Base-by-base conservation (phyloP, 352 stramenopile species). In the Globisporangium apiculatum region DNA sequence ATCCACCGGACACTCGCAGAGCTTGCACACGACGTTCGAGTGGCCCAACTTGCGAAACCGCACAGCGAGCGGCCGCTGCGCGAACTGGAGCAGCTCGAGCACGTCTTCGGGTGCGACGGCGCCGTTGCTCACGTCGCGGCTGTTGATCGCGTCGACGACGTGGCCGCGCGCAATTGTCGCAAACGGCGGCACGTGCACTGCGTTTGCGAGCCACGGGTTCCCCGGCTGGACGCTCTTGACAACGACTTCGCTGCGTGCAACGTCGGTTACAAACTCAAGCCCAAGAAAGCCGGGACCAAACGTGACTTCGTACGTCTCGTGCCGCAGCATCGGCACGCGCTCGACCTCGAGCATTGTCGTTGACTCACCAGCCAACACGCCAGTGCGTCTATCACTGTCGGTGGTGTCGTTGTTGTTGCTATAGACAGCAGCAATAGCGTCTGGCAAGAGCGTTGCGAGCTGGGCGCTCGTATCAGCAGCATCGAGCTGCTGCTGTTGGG, bases 1-100 rank as follows among this genome's bases (percentile, higher is more conserved):
- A 24, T 93, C 79, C 15, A 94, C 74, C 57, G 76, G 78, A 40
- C 69, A 83, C 61, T 94, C 85, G 47, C 85, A 94, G 11, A 94
- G 69, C 56, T 91, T 91, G 60, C 85, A 94, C 35, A 94, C 72
- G 8, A 89, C 77, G 43, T 68, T 65, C 1, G 67, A 71, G 40
- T 69, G 68, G 12, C 66, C 68, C 9, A 62, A 70, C 18, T 67
- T 71, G 31, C 68, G 72, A 48, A 94, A 94, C 14, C 69, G 81
- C 24, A 94, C 67, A 0, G 65, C 72, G 48, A 92, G 72, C 2
- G 84, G 84, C n/a, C 83, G 75, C 43, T 55, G 61, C 11, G 76
- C 71, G 48, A 77, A 71, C 67, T 89, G 78, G 3, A 94, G 60
- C 35, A 79, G 71, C 11, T 86, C 69, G n/a, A 94, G 60, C 24